Evolutionary conservation across 1,284 basidiomycete genomes (phyloP).

Genomic region (Pterulicium gracile): DNA sequence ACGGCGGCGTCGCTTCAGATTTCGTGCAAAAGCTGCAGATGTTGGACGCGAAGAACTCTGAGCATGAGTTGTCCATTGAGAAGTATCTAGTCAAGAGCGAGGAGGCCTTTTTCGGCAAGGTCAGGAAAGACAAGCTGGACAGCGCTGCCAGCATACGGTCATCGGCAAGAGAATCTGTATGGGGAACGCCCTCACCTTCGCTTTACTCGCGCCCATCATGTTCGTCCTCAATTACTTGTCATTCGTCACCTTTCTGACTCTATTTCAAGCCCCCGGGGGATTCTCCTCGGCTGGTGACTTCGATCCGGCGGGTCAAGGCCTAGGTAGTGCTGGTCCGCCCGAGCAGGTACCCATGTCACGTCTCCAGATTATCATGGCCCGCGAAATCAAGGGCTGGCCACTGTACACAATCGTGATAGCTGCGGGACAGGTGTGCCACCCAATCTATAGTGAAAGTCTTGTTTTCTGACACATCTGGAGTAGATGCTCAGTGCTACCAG

Average conservation of each 20-base stretch:
- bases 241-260: slow-evolving; percentile 3
- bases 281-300: slow-evolving; percentile 41
- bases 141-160: slow-evolving; percentile 71
- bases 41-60: slow-evolving; percentile 79
- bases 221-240: slow-evolving; percentile 24
- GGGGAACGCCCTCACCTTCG: slow-evolving; percentile 64
- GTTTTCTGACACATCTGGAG: slow-evolving; percentile 8
- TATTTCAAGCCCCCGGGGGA: slow-evolving; percentile 28
- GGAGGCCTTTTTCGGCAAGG: slow-evolving; percentile 84
- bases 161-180: slow-evolving; percentile 71
- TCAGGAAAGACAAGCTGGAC: slow-evolving; percentile 76
- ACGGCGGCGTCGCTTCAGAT: slow-evolving; percentile 81
- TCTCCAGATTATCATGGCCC: slow-evolving; percentile 71
- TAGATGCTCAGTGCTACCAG: slow-evolving; percentile 81
- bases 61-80: slow-evolving; percentile 84
- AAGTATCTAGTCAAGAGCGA: slow-evolving; percentile 84
- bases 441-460: slow-evolving; percentile 1
- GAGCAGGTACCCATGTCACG: slow-evolving; percentile 65
- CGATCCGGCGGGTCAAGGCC: slow-evolving; percentile 37
- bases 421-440: slow-evolving; percentile 56
- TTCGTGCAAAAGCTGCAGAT: slow-evolving; percentile 79
- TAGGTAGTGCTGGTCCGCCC: slow-evolving; percentile 35
- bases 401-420: slow-evolving; percentile 84
- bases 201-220: slow-evolving; percentile 69
- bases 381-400: slow-evolving; percentile 77